Evolutionary conservation across 495 filamentous ascomycete species (phyloP).

Genomic region (Penicillium macrosclerotiorum): DNA sequence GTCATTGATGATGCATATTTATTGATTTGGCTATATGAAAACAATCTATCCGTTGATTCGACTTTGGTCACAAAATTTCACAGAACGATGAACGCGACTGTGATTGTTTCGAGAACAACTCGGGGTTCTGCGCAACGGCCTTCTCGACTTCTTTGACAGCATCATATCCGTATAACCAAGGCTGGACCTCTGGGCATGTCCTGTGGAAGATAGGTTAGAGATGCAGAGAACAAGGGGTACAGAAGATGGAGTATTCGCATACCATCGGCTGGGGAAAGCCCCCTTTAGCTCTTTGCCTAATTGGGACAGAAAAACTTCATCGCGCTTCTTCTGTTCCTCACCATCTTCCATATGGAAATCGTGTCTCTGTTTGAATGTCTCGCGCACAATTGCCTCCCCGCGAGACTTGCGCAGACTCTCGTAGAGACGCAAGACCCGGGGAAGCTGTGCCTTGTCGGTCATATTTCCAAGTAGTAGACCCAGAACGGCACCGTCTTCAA

Average conservation of each 20-base stretch:
- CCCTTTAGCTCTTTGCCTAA: conserved; percentile 39
- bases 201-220: conserved; percentile 11
- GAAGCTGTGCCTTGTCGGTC: conserved; percentile 40
- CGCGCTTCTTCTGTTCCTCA: conserved; percentile 51
- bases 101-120: conserved; percentile 16
- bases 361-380: conserved; percentile 53
- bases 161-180: conserved; percentile 63
- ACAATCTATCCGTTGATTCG: no score
- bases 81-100: conserved; percentile 1
- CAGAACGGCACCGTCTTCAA: conserved; percentile 52
- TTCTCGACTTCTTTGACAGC: conserved; percentile 55
- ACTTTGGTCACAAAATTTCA: conserved; percentile 1
- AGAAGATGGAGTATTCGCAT: no score
- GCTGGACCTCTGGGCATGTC: conserved; percentile 59
- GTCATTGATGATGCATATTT: no score
- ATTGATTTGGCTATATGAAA: no score
- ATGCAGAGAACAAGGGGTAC: neutral
- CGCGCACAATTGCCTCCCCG: conserved; percentile 55
- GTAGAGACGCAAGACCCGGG: conserved; percentile 52
- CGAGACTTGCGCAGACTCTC: conserved; percentile 60
- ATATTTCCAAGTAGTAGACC: conserved; percentile 43
- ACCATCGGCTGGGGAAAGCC: conserved; percentile 58
- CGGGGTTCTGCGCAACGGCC: conserved; percentile 39
- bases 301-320: conserved; percentile 45
- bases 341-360: conserved; percentile 61